A percentile compares a stretch with the other conserved stretches of the same genome.
Evolutionary conservation across 331 rosid genomes (phyloP).

Genomic region (Acacia concinna): DNA sequence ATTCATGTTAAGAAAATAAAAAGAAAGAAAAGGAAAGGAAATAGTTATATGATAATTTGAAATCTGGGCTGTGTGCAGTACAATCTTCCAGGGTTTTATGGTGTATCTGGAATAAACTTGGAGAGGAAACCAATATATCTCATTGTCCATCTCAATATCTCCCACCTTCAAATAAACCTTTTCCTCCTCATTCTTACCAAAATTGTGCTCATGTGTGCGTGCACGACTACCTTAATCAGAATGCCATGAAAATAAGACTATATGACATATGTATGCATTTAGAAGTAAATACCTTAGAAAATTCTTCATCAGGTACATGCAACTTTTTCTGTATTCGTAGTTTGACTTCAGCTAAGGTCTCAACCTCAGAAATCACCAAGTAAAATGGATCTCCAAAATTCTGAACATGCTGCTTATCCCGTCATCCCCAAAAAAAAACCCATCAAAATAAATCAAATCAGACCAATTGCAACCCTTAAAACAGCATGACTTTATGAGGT

Average conservation of each 20-base stretch:
- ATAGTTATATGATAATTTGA: too few species aligned
- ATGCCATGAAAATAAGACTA: neutral
- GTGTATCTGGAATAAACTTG: neutral
- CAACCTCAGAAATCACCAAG: slow-evolving; percentile 80
- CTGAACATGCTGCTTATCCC: slow-evolving; percentile 70
- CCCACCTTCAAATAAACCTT: neutral
- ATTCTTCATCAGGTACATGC: slow-evolving; percentile 85
- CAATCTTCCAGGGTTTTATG: too few species aligned
- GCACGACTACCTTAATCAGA: neutral
- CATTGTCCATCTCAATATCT: neutral
- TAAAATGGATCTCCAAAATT: slow-evolving; percentile 94
- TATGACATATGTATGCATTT: neutral
- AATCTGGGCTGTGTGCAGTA: neutral
- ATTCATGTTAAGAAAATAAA: neutral
- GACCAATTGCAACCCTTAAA: neutral
- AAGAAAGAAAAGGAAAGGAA: too few species aligned
- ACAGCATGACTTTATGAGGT: neutral
- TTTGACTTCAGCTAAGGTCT: slow-evolving; percentile 80
- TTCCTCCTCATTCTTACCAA: neutral
- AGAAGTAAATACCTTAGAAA: slow-evolving; percentile 58
- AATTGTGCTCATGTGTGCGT: neutral
- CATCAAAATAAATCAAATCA: slow-evolving; percentile 16
- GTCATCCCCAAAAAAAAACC: neutral
- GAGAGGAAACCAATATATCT: neutral
- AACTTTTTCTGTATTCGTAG: slow-evolving; percentile 78